Evolutionary conservation across 139 green algal species (phyloP).

Genomic region (Nannochloris sp.): DNA sequence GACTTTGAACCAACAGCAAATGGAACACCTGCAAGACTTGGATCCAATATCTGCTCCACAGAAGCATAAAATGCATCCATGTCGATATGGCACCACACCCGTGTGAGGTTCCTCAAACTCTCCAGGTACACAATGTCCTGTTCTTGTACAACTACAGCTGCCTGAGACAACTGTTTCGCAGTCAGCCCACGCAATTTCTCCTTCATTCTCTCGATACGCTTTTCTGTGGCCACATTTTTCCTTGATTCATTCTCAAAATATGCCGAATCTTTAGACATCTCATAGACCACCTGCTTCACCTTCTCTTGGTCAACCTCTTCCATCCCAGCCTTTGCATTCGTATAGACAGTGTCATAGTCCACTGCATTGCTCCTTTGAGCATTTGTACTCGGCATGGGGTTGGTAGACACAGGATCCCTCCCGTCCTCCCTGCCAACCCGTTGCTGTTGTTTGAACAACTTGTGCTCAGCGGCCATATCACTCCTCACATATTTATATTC

Average conservation of each 20-base stretch:
- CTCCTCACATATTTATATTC: no score
- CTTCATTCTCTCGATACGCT: slow-evolving; percentile 42
- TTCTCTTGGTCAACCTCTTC: slow-evolving; percentile 44
- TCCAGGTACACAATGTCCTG: slow-evolving; percentile 55
- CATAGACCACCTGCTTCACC: slow-evolving; percentile 78
- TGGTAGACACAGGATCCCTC: background rate
- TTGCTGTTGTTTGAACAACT: no score
- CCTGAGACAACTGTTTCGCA: slow-evolving; percentile 31
- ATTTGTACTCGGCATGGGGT: background rate
- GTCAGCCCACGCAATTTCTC: slow-evolving; percentile 14
- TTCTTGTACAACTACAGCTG: slow-evolving; percentile 10
- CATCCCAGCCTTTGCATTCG: slow-evolving; percentile 88
- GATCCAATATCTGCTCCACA: slow-evolving; percentile 59
- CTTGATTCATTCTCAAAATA: slow-evolving; percentile 89
- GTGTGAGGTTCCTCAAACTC: slow-evolving; percentile 51
- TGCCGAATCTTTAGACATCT: slow-evolving; percentile 77
- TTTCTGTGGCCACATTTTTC: slow-evolving; percentile 58
- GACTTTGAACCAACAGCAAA: slow-evolving; percentile 79
- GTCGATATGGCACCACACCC: slow-evolving; percentile 80
- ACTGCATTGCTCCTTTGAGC: background rate
- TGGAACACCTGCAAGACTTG: slow-evolving; percentile 44
- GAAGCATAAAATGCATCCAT: slow-evolving; percentile 90
- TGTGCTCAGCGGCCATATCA: no score
- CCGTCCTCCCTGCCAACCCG: background rate
- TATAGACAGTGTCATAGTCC: slow-evolving; percentile 84